Evolutionary conservation across 805 yeast genomes (phyloP), one percentile per base, ranked within the genome.

Genomic region (Saturnispora ahearnii): DNA sequence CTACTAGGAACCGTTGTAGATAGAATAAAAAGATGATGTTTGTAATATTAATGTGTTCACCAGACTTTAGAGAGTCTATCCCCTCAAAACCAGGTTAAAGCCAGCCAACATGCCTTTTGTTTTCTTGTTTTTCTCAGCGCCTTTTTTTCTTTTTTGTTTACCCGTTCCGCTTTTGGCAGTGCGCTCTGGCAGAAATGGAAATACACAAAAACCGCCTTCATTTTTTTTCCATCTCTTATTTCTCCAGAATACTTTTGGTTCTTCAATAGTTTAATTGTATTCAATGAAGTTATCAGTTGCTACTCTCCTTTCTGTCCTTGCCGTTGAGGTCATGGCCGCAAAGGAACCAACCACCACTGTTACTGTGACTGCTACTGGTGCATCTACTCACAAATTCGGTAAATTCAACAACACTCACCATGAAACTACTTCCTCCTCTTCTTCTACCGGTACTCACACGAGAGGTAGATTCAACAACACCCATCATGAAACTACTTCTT

Each of bases 341-440:
- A 50, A 47, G 41, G 57, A 58, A 41, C 61, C 60, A 41, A 61
- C 68, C 33, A 61, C 61, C 57, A 66, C 71, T 24, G 59, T 56
- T 24, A 68, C 70, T 21, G 57, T 63, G 50, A 56, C 63, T 26
- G 58, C 55, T 44, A 53, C 68, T 18, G 56, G 65, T 13, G 62
- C 75, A 50, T 67, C 48, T 77, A 80, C 71, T 42, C 81, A 79
- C 68, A 72, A 63, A 55, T 70, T 68, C 53, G 86, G 86, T 59
- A 73, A 70, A 62, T 78, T 78, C 59, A 72, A 78, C 70, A 73
- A 72, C 57, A 72, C 76, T 44, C 56, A 53, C 38, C 48, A 45
- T 36, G 56, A 54, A 44, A 32, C 15, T 1, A 49, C 28, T 18
- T 24, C 26, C n/a, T 29, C 47, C 4, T 34, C 53, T 21, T 33